These are phyloP conservation scores for Colletotrichum tropicicola DNA, from an alignment of 2,329 filamentous ascomycete genomes.

Conservation along the genomic window DNA sequence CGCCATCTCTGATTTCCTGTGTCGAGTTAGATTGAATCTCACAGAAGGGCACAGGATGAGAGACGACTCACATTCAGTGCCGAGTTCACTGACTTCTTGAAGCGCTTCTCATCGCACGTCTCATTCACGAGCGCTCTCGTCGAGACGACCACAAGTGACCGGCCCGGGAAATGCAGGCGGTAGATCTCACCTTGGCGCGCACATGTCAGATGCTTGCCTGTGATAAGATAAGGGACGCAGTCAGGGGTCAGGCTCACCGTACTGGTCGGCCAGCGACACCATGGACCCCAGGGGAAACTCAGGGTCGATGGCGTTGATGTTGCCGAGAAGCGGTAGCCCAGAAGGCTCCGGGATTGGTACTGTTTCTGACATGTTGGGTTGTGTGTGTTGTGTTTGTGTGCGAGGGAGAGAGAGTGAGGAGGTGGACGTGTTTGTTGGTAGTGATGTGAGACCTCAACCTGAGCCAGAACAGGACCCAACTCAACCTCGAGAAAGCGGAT, in stretches of 20 bases:
- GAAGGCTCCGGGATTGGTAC: conserved; percentile 52
- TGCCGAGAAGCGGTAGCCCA: conserved; percentile 72
- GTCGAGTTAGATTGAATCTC: neutral
- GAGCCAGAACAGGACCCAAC: neutral
- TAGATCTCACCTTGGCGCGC: conserved; percentile 63
- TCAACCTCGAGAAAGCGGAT: neutral
- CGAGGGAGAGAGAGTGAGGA: neutral
- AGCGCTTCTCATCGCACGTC: conserved; percentile 71
- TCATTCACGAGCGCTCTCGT: conserved; percentile 68
- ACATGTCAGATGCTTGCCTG: neutral
- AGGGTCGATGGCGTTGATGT: conserved; percentile 69
- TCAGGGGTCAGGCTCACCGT: conserved; percentile 57
- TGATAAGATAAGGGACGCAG: neutral
- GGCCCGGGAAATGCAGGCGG: conserved; percentile 61
- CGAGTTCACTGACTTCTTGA: conserved; percentile 64
- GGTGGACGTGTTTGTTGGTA: neutral
- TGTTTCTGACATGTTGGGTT: conserved; percentile 23
- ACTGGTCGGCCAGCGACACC: conserved; percentile 67
- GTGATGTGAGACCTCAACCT: neutral
- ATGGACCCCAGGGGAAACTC: conserved; percentile 67
- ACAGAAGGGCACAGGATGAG: no score
- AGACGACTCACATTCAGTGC: conserved; percentile 44
- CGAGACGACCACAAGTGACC: conserved; percentile 58
- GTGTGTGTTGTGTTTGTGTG: neutral
- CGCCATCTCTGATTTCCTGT: conserved; percentile 65